Percentiles rank a stretch among this genome's conserved stretches.
Conservation (phyloP, 1,139 yeast species). For the Saccharomyces hybrid region DNA sequence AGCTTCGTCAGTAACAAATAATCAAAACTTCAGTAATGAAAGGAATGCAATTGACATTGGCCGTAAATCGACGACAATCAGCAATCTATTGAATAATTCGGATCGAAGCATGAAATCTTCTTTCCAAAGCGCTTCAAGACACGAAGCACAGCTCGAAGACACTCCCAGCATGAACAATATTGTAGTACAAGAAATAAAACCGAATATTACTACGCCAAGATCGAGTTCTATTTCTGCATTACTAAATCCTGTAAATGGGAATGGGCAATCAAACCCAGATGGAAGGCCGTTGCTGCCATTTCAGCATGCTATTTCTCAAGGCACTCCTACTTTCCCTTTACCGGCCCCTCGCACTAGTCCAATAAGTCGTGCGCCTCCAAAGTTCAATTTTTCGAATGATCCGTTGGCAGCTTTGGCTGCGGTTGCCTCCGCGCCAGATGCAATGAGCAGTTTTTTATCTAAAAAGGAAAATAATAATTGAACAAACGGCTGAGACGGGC, state of each 20-base stretch:
- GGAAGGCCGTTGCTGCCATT: conserved; percentile 1
- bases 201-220: conserved; percentile 4
- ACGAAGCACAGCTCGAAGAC: background rate
- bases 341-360: conserved; percentile 2
- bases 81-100: background rate
- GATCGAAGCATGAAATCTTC: background rate
- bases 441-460: conserved; percentile 14
- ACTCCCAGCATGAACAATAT: background rate
- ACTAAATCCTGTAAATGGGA: conserved; percentile 17
- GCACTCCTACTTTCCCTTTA: background rate
- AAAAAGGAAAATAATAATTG: background rate
- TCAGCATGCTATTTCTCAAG: background rate
- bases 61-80: background rate
- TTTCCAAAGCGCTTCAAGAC: background rate
- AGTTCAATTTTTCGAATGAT: conserved; percentile 29
- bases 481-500: background rate
- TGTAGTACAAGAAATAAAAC: conserved; percentile 2
- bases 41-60: background rate
- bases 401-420: conserved; percentile 35
- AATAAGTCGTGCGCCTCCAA: conserved; percentile 5
- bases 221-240: conserved; percentile 20
- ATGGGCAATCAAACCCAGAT: background rate
- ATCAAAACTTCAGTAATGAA: background rate
- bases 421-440: conserved; percentile 32
- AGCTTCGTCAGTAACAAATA: background rate